Evolutionary conservation across 2,329 filamentous ascomycete species (phyloP).

Genomic region (Ophiostoma himal-ulmi): DNA sequence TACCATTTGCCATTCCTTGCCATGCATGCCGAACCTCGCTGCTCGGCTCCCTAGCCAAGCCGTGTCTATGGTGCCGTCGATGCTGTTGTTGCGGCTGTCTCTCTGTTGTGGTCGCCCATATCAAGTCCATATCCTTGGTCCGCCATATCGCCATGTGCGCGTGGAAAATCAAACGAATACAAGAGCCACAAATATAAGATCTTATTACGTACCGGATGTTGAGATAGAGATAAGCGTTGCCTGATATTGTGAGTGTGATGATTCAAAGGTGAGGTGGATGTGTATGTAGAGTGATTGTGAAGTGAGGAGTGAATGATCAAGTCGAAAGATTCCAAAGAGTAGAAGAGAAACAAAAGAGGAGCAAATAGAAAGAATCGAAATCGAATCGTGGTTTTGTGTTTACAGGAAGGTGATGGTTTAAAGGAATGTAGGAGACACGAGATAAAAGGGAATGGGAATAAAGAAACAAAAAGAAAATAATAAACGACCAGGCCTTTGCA

Average conservation of each 20-base stretch:
- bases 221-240: background rate
- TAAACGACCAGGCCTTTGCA: background rate
- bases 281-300: background rate
- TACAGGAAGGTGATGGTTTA: slow-evolving; percentile 9
- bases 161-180: background rate
- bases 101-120: background rate
- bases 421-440: slow-evolving; percentile 3
- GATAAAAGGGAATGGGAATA: slow-evolving; percentile 2
- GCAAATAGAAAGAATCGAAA: background rate
- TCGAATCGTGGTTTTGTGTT: slow-evolving; percentile 1
- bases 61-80: background rate
- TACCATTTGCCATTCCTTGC: background rate
- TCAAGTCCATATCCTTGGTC: background rate
- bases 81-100: background rate
- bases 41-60: background rate
- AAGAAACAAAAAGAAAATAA: slow-evolving; percentile 13
- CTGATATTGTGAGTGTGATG: background rate
- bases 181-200: background rate
- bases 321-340: background rate
- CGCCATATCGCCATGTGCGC: background rate
- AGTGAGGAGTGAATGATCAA: background rate
- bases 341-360: background rate
- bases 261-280: background rate
- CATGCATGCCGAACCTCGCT: background rate
- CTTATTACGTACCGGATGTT: background rate